A percentile compares a stretch with the other conserved stretches of the same genome.
phyloP scores from a whole-genome alignment of 768 basidiomycete species.

The Ramaria rubella region DNA sequence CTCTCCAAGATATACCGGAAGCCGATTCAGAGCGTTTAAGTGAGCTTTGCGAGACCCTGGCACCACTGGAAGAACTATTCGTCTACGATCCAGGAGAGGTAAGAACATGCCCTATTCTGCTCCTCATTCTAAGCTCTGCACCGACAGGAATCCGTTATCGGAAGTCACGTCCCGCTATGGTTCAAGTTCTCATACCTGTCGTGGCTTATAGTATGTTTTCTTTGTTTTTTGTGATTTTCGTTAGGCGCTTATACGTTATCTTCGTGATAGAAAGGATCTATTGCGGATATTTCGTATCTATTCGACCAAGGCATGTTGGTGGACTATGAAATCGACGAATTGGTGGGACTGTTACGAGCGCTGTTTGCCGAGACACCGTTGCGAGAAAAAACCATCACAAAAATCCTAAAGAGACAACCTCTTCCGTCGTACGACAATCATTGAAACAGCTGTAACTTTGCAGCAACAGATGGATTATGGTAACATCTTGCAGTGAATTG shows the following conservation, averaged over 20 bases:
- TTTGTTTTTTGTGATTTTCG: background rate
- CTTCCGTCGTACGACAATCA: background rate
- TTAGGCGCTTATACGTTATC: slow-evolving; percentile 7
- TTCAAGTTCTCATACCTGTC: slow-evolving; percentile 92
- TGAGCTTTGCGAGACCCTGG: slow-evolving; percentile 74
- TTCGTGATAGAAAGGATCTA: slow-evolving; percentile 69
- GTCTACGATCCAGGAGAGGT: slow-evolving; percentile 58
- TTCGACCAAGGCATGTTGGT: slow-evolving; percentile 87
- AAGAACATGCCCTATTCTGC: slow-evolving; percentile 13
- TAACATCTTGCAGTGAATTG: no score
- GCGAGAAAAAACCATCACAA: slow-evolving; percentile 75
- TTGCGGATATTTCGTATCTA: slow-evolving; percentile 86
- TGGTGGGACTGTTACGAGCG: slow-evolving; percentile 73
- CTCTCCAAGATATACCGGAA: slow-evolving; percentile 80
- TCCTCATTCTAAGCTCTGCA: background rate
- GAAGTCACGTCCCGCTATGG: slow-evolving; percentile 87
- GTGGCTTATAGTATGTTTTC: slow-evolving; percentile 69
- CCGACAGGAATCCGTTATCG: slow-evolving; percentile 62
- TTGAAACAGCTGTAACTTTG: no score
- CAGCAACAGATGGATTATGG: no score
- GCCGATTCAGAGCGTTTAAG: slow-evolving; percentile 77
- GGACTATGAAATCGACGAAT: slow-evolving; percentile 81
- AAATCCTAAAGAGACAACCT: slow-evolving; percentile 59
- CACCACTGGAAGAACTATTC: slow-evolving; percentile 76
- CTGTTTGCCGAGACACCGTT: slow-evolving; percentile 84